These are phyloP conservation scores for Turritis glabra DNA, from an alignment of 345 rosid genomes.

Conservation along the genomic window DNA sequence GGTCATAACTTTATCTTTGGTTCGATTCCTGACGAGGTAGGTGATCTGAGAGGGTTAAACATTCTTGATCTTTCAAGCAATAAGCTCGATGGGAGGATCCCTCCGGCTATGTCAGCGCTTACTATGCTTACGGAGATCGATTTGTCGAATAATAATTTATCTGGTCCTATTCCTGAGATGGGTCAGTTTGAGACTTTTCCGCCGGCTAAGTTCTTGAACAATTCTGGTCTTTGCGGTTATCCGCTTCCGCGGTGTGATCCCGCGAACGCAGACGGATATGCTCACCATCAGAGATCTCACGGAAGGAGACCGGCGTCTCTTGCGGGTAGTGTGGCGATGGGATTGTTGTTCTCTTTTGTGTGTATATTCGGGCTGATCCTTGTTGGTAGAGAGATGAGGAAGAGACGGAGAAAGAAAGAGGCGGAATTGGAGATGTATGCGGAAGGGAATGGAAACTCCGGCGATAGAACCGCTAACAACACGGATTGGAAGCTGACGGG, in stretches of 20 bases:
- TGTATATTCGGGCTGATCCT: conserved; percentile 72
- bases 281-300: conserved; percentile 55
- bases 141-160: conserved; percentile 68
- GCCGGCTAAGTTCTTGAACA: conserved; percentile 60
- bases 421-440: conserved; percentile 55
- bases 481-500: conserved; percentile 74
- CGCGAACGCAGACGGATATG: conserved; percentile 24
- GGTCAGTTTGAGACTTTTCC: conserved; percentile 87
- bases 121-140: conserved; percentile 66
- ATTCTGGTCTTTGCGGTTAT: conserved; percentile 84
- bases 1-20: conserved; percentile 79
- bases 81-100: conserved; percentile 65
- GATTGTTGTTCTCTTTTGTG: conserved; percentile 72
- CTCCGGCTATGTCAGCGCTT: conserved; percentile 58
- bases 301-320: conserved; percentile 55
- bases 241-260: conserved; percentile 66
- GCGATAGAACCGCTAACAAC: conserved; percentile 61
- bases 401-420: conserved; percentile 69
- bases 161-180: conserved; percentile 70
- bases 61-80: conserved; percentile 89
- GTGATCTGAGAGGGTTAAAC: conserved; percentile 60
- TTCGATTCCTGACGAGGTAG: conserved; percentile 70
- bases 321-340: conserved; percentile 83
- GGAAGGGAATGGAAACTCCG: conserved; percentile 55
- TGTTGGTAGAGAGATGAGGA: conserved; percentile 63